Conservation (phyloP, 2,329 filamentous ascomycete genomes). For the Phoma sp. region DNA sequence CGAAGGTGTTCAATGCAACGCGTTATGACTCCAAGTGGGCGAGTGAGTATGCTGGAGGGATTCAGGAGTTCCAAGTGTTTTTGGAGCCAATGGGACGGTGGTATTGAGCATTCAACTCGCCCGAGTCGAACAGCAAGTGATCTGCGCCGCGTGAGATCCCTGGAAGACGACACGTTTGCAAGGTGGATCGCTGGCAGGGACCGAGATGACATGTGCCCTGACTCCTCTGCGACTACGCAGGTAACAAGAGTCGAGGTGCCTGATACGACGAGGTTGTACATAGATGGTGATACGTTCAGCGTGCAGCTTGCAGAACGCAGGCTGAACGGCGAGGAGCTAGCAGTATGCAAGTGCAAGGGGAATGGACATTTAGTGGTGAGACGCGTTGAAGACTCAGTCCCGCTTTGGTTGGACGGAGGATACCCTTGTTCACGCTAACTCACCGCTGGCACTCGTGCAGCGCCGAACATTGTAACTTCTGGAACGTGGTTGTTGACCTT, state of each 20-base stretch:
- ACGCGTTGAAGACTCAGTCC: not conserved
- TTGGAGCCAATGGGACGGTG: not conserved
- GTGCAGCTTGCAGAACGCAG: slow-evolving; percentile 2
- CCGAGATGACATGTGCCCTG: slow-evolving; percentile 1
- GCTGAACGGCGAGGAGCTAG: slow-evolving; percentile 1
- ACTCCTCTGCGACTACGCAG: not conserved
- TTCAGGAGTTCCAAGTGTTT: not conserved
- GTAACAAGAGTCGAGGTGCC: slow-evolving; percentile 3
- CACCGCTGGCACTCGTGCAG: slow-evolving; percentile 17
- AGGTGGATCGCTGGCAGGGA: slow-evolving; percentile 1
- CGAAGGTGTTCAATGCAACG: slow-evolving; percentile 3
- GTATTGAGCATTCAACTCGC: not conserved
- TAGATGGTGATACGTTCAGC: slow-evolving; percentile 2
- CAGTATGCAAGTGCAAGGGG: slow-evolving; percentile 15
- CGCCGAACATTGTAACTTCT: slow-evolving; percentile 21
- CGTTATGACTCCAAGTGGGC: slow-evolving; percentile 2
- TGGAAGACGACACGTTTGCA: slow-evolving; percentile 19
- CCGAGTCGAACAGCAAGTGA: slow-evolving; percentile 8
- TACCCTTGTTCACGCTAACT: slow-evolving; percentile 1
- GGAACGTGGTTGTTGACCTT: slow-evolving; percentile 13
- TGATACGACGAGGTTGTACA: slow-evolving; percentile 7
- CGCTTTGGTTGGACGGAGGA: slow-evolving; percentile 3
- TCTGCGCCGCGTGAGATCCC: slow-evolving; percentile 10
- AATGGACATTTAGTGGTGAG: slow-evolving; percentile 17
- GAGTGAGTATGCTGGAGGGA: not conserved